Evolutionary conservation across 2,329 filamentous ascomycete genomes (phyloP).

Genomic region (Xylariaceae sp.): DNA sequence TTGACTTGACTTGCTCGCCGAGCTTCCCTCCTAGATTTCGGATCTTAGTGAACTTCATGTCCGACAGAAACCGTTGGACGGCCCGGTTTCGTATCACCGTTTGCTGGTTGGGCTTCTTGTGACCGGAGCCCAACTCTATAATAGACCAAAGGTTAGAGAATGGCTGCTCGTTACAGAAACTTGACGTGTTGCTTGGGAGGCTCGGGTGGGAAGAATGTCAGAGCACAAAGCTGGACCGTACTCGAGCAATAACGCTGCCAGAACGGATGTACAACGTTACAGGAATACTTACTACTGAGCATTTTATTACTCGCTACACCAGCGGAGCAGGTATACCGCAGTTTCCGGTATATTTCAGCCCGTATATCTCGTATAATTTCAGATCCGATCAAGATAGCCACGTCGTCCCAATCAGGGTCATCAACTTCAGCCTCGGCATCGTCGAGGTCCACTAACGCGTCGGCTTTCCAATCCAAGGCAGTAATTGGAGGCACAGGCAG

Average conservation of each 20-base stretch:
- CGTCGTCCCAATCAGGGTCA: constrained; percentile 94
- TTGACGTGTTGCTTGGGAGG: neutral
- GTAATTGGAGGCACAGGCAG: constrained; percentile 65
- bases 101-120: constrained; percentile 91
- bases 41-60: constrained; percentile 92
- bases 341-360: constrained; percentile 57
- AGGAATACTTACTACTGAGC: constrained; percentile 55
- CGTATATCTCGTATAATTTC: constrained; percentile 81
- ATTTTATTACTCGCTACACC: constrained; percentile 91
- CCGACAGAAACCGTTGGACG: constrained; percentile 68
- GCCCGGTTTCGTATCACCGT: constrained; percentile 89
- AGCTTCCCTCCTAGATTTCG: constrained; percentile 92
- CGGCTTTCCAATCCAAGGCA: constrained; percentile 75
- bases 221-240: neutral
- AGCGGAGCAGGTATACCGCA: constrained; percentile 88
- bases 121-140: constrained; percentile 70
- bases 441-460: constrained; percentile 76
- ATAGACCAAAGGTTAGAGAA: neutral
- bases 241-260: neutral
- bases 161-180: neutral
- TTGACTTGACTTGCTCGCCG: constrained; percentile 76
- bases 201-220: neutral
- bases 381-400: constrained; percentile 78
- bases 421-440: constrained; percentile 65
- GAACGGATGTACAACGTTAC: neutral